A percentile compares a stretch with the other conserved stretches of the same genome.
phyloP scores from a whole-genome alignment of 768 basidiomycete species.

The Lentinula lateritia region DNA sequence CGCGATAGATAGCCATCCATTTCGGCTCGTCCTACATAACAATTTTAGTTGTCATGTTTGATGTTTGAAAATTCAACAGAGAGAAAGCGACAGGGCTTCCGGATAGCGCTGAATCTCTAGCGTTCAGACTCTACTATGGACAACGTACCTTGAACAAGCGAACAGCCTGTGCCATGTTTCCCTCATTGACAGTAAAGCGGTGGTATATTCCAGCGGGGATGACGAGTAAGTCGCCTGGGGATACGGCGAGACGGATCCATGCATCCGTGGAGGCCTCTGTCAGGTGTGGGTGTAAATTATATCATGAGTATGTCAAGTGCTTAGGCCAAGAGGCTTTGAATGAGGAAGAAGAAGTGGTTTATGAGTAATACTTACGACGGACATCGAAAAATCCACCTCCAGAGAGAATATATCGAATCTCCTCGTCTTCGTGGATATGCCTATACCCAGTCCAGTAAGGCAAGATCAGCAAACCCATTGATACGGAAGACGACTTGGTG shows the following conservation, averaged over 20 bases:
- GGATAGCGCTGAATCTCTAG: too few species aligned
- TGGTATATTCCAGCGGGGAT: constrained; percentile 92
- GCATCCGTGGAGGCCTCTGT: constrained; percentile 58
- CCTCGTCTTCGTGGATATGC: constrained; percentile 95
- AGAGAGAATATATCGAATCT: constrained; percentile 82
- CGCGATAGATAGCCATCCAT: constrained; percentile 77
- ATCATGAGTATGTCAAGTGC: background rate
- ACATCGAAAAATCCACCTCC: constrained; percentile 95
- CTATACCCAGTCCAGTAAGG: constrained; percentile 25
- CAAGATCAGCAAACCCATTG: too few species aligned
- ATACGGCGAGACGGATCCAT: constrained; percentile 80
- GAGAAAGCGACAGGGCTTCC: too few species aligned
- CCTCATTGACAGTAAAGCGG: constrained; percentile 84
- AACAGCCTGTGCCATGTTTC: constrained; percentile 68
- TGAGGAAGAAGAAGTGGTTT: background rate
- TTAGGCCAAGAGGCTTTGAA: background rate
- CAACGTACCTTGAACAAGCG: constrained; percentile 74
- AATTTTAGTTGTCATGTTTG: background rate
- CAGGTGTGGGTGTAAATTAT: background rate
- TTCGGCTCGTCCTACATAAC: constrained; percentile 76
- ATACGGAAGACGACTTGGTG: too few species aligned
- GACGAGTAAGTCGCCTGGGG: constrained; percentile 78
- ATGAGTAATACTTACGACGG: constrained; percentile 47
- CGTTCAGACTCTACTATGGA: too few species aligned
- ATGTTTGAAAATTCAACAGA: too few species aligned